Percentiles rank a stretch among this genome's conserved stretches.
Conservation (phyloP, 345 rosid species). For the Pugionium dolabratum region DNA sequence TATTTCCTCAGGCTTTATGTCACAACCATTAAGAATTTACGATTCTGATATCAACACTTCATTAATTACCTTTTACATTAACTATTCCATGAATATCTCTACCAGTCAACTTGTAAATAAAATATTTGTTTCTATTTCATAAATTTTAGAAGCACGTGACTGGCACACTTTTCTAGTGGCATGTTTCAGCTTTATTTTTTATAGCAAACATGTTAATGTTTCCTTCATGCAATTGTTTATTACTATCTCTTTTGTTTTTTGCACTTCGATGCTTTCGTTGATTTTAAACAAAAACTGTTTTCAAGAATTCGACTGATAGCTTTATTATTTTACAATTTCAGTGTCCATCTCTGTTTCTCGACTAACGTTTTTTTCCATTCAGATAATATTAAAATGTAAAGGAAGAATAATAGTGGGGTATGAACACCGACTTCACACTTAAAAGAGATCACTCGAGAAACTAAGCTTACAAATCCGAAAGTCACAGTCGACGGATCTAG, state of each 20-base stretch:
- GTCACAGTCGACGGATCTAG: too few relatives aligned
- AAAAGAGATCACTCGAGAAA: too few relatives aligned
- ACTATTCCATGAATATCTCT: slow-evolving; percentile 10
- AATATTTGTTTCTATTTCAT: neutral
- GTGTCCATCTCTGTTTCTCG: neutral
- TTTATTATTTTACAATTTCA: slow-evolving; percentile 7
- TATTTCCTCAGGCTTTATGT: slow-evolving; percentile 10
- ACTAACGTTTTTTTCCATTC: too few relatives aligned
- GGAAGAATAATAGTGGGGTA: too few relatives aligned
- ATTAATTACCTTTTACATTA: slow-evolving; percentile 18
- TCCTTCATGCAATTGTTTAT: slow-evolving; percentile 31
- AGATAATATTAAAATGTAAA: too few relatives aligned
- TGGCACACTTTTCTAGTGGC: slow-evolving; percentile 43
- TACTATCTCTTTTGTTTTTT: slow-evolving; percentile 6
- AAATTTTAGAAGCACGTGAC: slow-evolving; percentile 32
- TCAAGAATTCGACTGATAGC: neutral
- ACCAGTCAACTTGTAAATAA: neutral
- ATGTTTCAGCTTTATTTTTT: slow-evolving; percentile 47
- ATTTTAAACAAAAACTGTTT: neutral
- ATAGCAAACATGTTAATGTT: slow-evolving; percentile 33
- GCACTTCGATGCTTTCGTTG: slow-evolving; percentile 2
- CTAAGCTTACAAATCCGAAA: too few relatives aligned
- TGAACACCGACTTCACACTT: too few relatives aligned
- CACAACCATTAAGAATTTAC: slow-evolving; percentile 22
- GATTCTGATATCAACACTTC: slow-evolving; percentile 32